Conservation (phyloP, 1,139 yeast species). For the Saccharomyces hybrid region DNA sequence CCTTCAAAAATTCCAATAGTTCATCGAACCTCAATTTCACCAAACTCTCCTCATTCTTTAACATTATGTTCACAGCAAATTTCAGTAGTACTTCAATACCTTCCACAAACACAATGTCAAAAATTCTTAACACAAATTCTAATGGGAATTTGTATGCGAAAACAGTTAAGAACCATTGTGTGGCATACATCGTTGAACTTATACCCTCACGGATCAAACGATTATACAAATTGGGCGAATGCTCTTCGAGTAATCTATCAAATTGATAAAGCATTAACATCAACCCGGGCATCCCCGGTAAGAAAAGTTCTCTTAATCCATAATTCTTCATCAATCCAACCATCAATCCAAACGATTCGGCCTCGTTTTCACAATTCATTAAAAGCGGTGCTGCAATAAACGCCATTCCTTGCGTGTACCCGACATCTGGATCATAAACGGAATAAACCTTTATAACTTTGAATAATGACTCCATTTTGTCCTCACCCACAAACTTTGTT, state of each 20-base stretch:
- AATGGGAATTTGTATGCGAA: conserved; percentile 87
- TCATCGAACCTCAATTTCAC: conserved; percentile 65
- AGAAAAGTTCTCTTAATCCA: conserved; percentile 63
- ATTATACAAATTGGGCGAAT: conserved; percentile 33
- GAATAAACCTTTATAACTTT: conserved; percentile 80
- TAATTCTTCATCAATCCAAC: conserved; percentile 82
- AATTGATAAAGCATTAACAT: conserved; percentile 80
- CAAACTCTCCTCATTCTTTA: conserved; percentile 55
- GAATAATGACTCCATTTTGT: conserved; percentile 53
- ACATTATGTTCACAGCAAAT: conserved; percentile 79
- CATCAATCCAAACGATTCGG: conserved; percentile 78
- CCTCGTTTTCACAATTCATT: conserved; percentile 63
- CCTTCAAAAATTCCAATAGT: conserved; percentile 68
- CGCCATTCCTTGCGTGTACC: conserved; percentile 97
- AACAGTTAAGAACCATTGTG: conserved; percentile 91
- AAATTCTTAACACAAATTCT: conserved; percentile 77
- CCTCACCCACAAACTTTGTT: conserved; percentile 68
- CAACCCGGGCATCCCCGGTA: conserved; percentile 91
- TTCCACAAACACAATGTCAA: conserved; percentile 85
- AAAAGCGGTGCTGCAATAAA: conserved; percentile 80
- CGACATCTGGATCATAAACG: conserved; percentile 83
- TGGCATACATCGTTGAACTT: conserved; percentile 86
- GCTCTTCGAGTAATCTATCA: conserved; percentile 64
- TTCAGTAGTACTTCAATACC: conserved; percentile 82
- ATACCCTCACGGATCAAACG: conserved; percentile 82